Percentiles rank a stretch among this genome's conserved stretches.
These are phyloP conservation scores for Catharanthus roseus DNA, from an alignment of 257 asterid genomes.

Conservation along the genomic window DNA sequence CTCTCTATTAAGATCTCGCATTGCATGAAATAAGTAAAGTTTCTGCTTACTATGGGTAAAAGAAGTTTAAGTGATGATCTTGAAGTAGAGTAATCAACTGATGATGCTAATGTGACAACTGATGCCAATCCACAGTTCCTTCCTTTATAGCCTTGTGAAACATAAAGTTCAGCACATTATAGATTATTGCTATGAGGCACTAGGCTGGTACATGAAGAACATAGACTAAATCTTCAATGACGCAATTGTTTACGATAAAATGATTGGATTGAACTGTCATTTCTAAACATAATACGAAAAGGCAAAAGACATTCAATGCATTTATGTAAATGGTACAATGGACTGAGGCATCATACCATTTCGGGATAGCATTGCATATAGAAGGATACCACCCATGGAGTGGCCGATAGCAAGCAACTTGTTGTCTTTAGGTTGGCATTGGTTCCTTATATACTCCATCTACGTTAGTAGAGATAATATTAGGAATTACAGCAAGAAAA, in stretches of 20 bases:
- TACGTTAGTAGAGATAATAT: slow-evolving; percentile 13
- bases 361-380: slow-evolving; percentile 82
- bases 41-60: slow-evolving; percentile 74
- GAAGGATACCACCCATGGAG: slow-evolving; percentile 95
- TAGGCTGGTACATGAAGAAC: not conserved
- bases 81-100: slow-evolving; percentile 91
- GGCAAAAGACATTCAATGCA: not conserved
- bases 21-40: not conserved
- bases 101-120: slow-evolving; percentile 82
- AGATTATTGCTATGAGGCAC: not conserved
- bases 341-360: slow-evolving; percentile 47
- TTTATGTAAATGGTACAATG: not conserved
- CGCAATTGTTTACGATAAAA: too few species aligned
- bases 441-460: slow-evolving; percentile 80
- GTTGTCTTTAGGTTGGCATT: slow-evolving; percentile 74
- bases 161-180: not conserved
- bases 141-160: slow-evolving; percentile 48
- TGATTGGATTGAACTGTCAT: too few species aligned
- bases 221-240: too few species aligned
- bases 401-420: slow-evolving; percentile 84
- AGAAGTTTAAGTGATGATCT: slow-evolving; percentile 75
- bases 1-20: not conserved
- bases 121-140: slow-evolving; percentile 79
- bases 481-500: slow-evolving; percentile 22
- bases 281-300: too few species aligned